Evolutionary conservation across 2,329 filamentous ascomycete species (phyloP), one percentile per base, ranked within the genome.

Genomic region (Aspergillus sp.): DNA sequence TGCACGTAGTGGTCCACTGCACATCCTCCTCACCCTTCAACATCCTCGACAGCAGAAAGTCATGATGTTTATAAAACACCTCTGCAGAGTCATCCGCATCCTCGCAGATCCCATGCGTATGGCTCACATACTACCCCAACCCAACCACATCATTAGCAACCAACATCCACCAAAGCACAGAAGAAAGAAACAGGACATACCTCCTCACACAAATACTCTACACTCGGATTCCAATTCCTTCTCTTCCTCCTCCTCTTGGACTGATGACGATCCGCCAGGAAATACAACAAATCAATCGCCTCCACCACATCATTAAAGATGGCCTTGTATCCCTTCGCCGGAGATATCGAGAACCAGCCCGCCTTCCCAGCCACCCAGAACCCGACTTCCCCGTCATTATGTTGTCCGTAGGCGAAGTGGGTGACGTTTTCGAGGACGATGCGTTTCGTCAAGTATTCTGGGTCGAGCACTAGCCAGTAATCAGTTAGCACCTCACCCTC

Each of bases 351-450:
- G 68, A 85, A 88, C 86, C 86, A 88, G 57, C 86, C 86, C 41
- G 86, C 84, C 62, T 81, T 77, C 36, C 86, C 86, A 52, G 84
- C 81, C 19, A 86, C 85, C 86, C 86, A 88, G 47, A 88, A 77
- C 21, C 81, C 80, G 49, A 84, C 77, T 41, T 81, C 81, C 11
- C 83, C 83, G 70, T 87, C 83, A 50, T 82, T 81, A 67, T 84
- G 76, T 63, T 81, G 79, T 17, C 80, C 80, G 66, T 81, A 82
- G 50, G 79, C 79, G 68, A 78, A 82, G 54, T 80, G 78, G 30
- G 77, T 81, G 38, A 82, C 78, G 64, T 81, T 78, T 39, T 80
- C 77, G 60, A 82, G 77, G 50, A 81, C 74, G 54, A 82, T 76
- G 57, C 78, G 75, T 63, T 74, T 80, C 50, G 71, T 74, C 52